phyloP scores from a whole-genome alignment of 2,329 filamentous ascomycete species.

The Phyllosticta citriasiana region DNA sequence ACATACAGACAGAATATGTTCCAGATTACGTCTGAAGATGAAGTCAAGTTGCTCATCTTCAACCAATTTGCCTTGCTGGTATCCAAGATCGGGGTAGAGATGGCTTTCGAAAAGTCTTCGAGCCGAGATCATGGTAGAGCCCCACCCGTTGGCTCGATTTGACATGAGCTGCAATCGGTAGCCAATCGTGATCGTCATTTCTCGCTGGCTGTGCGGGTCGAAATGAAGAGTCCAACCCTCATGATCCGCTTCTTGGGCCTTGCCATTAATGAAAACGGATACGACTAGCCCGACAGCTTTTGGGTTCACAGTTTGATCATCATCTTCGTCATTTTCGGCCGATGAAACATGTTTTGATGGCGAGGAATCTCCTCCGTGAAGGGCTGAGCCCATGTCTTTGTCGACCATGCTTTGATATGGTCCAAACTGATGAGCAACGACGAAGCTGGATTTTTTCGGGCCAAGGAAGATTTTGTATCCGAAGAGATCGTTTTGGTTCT shows the following conservation, averaged over 20 bases:
- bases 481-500: no score
- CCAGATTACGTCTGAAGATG: constrained; percentile 7
- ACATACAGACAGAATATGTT: constrained; percentile 13
- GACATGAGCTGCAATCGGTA: constrained; percentile 1
- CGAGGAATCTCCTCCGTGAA: no score
- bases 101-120: neutral
- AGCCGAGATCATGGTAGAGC: neutral
- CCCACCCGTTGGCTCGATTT: neutral
- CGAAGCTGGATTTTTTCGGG: neutral
- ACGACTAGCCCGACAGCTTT: neutral
- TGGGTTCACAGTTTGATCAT: neutral
- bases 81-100: neutral
- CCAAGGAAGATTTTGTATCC: neutral
- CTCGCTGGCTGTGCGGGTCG: neutral
- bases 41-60: constrained; percentile 5
- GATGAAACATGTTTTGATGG: neutral
- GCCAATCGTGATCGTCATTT: constrained; percentile 1
- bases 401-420: neutral
- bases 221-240: neutral
- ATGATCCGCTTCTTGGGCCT: neutral
- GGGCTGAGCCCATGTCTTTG: neutral
- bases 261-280: neutral
- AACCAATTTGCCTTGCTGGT: neutral
- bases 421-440: neutral
- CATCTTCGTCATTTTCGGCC: neutral